These are phyloP conservation scores for Tricholoma hemisulphureum DNA, from an alignment of 768 basidiomycete species.

Conservation along the genomic window DNA sequence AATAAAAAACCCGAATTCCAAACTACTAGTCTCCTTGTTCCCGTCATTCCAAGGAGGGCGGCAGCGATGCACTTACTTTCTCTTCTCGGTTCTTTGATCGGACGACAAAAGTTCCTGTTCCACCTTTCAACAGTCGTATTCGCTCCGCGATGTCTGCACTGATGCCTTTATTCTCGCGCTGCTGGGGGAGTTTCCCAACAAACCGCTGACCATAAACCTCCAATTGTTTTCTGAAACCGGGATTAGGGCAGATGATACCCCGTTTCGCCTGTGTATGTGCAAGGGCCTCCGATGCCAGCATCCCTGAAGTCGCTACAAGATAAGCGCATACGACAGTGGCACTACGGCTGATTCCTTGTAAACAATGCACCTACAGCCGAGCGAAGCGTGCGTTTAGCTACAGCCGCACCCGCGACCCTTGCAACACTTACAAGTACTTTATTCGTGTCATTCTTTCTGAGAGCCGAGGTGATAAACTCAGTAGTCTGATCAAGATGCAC, in stretches of 20 bases:
- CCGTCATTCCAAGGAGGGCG: background rate
- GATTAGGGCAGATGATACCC: constrained; percentile 62
- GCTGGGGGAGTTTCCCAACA: constrained; percentile 14
- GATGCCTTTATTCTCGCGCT: constrained; percentile 11
- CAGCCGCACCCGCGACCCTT: background rate
- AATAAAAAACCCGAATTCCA: background rate
- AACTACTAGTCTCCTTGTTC: background rate
- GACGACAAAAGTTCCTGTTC: background rate
- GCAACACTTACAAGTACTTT: constrained; percentile 36
- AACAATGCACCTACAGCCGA: constrained; percentile 64
- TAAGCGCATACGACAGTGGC: constrained; percentile 78
- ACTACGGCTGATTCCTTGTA: constrained; percentile 73
- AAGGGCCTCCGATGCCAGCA: constrained; percentile 55
- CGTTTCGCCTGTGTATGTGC: constrained; percentile 55
- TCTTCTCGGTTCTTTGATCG: background rate
- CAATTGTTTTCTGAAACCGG: constrained; percentile 64
- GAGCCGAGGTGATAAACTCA: constrained; percentile 32
- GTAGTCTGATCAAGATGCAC: constrained; percentile 36
- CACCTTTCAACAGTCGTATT: constrained; percentile 28
- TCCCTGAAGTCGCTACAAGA: constrained; percentile 51
- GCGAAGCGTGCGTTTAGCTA: background rate
- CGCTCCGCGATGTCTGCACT: constrained; percentile 26
- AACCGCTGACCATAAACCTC: constrained; percentile 33
- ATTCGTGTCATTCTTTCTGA: constrained; percentile 34
- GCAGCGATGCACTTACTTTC: background rate